A percentile compares a stretch with the other conserved stretches of the same genome.
Evolutionary conservation across 805 yeast species (phyloP).

Genomic region (Myxozyma vanderwaltii): DNA sequence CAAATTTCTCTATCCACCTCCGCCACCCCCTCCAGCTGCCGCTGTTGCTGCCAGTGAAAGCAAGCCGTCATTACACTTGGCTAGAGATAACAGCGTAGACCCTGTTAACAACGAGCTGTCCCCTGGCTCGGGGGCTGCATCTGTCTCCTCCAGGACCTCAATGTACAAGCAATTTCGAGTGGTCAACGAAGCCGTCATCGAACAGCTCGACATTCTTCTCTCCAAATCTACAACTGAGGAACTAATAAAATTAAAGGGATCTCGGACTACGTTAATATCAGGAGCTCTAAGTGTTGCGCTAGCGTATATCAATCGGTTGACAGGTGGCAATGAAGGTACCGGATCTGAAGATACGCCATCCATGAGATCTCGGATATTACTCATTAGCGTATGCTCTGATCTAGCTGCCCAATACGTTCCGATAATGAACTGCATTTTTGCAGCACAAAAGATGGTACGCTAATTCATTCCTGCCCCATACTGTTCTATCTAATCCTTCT

Average conservation of each 20-base stretch:
- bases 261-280: conserved; percentile 54
- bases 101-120: background rate
- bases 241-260: conserved; percentile 18
- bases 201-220: conserved; percentile 55
- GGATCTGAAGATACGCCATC: conserved; percentile 29
- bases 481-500: background rate
- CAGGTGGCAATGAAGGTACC: background rate
- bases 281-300: conserved; percentile 84
- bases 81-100: background rate
- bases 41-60: background rate
- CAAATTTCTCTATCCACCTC: conserved; percentile 64
- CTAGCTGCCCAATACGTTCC: conserved; percentile 83
- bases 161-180: conserved; percentile 85
- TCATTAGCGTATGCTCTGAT: conserved; percentile 69
- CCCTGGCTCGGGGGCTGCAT: background rate
- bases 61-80: background rate
- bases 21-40: conserved; percentile 3
- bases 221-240: conserved; percentile 42
- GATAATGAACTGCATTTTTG: conserved; percentile 92
- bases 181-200: conserved; percentile 72
- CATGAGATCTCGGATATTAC: conserved; percentile 65
- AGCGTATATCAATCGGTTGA: conserved; percentile 63
- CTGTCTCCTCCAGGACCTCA: conserved; percentile 45
- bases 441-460: conserved; percentile 78
- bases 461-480: background rate